phyloP scores from a whole-genome alignment of 2,329 filamentous ascomycete species.

The Diaporthe velutina region DNA sequence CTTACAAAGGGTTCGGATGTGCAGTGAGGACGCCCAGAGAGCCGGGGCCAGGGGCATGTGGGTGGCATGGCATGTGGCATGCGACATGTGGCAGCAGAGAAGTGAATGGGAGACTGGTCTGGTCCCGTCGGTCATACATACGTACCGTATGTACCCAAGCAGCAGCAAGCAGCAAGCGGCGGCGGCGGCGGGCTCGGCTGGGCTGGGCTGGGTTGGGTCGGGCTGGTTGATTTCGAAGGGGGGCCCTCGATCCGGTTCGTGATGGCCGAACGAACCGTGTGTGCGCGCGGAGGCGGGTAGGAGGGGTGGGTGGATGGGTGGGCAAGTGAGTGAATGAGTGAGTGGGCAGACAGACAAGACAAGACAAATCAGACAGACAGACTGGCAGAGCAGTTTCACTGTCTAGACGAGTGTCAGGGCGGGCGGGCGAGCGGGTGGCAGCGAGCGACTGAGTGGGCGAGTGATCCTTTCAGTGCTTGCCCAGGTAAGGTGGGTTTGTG shows the following conservation, averaged over 20 bases:
- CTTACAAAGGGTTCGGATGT: conserved; percentile 1
- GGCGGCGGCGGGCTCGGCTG: neutral
- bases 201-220: neutral
- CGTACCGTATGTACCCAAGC: conserved; percentile 12
- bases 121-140: conserved; percentile 13
- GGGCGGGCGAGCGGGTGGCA: neutral
- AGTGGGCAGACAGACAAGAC: neutral
- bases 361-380: neutral
- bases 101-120: neutral
- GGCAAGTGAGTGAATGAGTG: neutral
- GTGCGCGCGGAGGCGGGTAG: neutral
- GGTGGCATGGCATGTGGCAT: no score
- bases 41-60: conserved; percentile 17
- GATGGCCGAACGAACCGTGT: conserved; percentile 27
- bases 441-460: conserved; percentile 3
- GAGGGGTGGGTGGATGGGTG: no score
- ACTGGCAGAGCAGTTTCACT: conserved; percentile 8
- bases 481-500: neutral
- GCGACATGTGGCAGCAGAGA: neutral
- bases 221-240: neutral
- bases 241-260: conserved; percentile 26
- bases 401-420: neutral
- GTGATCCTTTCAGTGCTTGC: conserved; percentile 5
- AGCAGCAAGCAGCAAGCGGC: neutral
- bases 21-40: conserved; percentile 8